A percentile compares a stretch with the other conserved stretches of the same genome.
Conservation (phyloP, 176 grass and related monocot genomes). For the Lolium rigidum region DNA sequence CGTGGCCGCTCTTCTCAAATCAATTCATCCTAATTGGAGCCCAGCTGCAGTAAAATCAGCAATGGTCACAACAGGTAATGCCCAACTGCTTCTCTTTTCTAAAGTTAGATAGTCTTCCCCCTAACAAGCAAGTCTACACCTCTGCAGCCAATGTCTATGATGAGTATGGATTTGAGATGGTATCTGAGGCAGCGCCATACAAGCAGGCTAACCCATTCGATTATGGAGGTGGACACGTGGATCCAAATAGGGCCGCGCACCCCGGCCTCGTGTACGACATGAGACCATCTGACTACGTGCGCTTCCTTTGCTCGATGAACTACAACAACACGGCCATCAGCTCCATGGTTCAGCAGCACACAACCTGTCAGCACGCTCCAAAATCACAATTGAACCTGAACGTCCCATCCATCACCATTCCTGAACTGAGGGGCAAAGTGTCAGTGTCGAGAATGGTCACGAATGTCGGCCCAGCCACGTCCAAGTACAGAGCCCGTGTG, state of each 20-base stretch:
- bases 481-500: slow-evolving; percentile 62
- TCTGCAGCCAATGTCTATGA: slow-evolving; percentile 64
- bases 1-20: slow-evolving; percentile 79
- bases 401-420: slow-evolving; percentile 78
- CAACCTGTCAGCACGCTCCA: slow-evolving; percentile 46
- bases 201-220: slow-evolving; percentile 84
- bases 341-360: slow-evolving; percentile 57
- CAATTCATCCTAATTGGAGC: slow-evolving; percentile 87
- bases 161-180: slow-evolving; percentile 66
- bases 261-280: slow-evolving; percentile 89
- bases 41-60: slow-evolving; percentile 93
- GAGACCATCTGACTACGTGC: slow-evolving; percentile 61
- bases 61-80: slow-evolving; percentile 82
- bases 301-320: slow-evolving; percentile 89
- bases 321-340: slow-evolving; percentile 80
- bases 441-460: slow-evolving; percentile 87
- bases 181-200: slow-evolving; percentile 78
- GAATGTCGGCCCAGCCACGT: slow-evolving; percentile 70
- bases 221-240: slow-evolving; percentile 85
- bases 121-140: slow-evolving; percentile 15
- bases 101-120: not conserved
- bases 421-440: slow-evolving; percentile 60
- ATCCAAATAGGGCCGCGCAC: slow-evolving; percentile 77
- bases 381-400: slow-evolving; percentile 76
- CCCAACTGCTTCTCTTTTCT: not conserved